Conservation (phyloP, 495 filamentous ascomycete species). For the Beverwykella pulmonaria region DNA sequence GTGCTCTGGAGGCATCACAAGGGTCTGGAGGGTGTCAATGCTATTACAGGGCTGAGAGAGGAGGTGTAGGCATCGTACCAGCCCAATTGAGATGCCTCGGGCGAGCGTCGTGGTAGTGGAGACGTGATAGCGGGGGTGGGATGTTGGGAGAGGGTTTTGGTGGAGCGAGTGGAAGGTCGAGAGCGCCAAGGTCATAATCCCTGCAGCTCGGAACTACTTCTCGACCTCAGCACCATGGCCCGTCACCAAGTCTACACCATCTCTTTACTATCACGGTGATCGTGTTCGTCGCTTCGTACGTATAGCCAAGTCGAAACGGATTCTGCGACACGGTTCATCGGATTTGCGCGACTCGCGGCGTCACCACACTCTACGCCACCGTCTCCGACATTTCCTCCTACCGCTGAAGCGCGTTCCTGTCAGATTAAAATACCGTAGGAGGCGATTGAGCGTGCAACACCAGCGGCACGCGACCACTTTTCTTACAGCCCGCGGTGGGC, state of each 20-base stretch:
- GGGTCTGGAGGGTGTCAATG: constrained; percentile 14
- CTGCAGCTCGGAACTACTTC: constrained; percentile 1
- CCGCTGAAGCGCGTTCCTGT: background rate
- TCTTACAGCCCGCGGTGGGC: constrained; percentile 2
- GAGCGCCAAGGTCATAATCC: constrained; percentile 1
- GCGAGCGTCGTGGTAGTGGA: background rate
- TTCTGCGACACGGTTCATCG: background rate
- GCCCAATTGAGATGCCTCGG: constrained; percentile 27
- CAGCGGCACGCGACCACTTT: background rate
- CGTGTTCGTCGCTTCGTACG: background rate
- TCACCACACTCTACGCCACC: constrained; percentile 10
- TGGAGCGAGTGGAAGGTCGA: background rate
- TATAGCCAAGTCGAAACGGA: background rate
- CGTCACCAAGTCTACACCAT: background rate
- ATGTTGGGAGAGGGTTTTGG: background rate
- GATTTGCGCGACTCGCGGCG: background rate
- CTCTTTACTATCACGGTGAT: background rate
- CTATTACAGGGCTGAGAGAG: background rate
- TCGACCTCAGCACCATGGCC: background rate
- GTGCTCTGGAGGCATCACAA: constrained; percentile 13
- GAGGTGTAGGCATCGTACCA: constrained; percentile 7
- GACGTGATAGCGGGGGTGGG: background rate
- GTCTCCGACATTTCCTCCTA: background rate
- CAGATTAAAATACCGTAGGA: background rate
- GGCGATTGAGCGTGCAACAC: constrained; percentile 1